Evolutionary conservation across 1,284 basidiomycete genomes (phyloP), one percentile per base, ranked within the genome.

Genomic region (Waitea zeae): DNA sequence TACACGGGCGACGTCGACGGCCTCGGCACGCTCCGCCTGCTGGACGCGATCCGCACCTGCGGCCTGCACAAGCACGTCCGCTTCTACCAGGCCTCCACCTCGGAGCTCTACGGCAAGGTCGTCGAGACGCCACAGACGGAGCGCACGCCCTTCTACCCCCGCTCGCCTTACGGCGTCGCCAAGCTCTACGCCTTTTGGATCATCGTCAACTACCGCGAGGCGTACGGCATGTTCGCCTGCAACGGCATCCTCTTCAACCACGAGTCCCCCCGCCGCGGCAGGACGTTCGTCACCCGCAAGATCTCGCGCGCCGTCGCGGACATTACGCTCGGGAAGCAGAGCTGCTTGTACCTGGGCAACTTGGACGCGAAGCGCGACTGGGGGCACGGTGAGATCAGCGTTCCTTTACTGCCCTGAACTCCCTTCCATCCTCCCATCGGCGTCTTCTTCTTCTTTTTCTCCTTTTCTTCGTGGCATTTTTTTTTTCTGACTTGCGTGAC

Each of bases 351-450:
- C 56, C 68, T 93, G 31, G 88, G 88, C 38, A 93, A 93, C 56
- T 47, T 93, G 39, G 87, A 90, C 52, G 83, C 88, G 4, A 70
- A 78, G 53, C 80, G 88, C 56, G 88, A 93, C 53, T 93, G 88
- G 88, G 88, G 88, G 46, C 88, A 93, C 54, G 86, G 81, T 81
- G n/a, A n/a, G n/a, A n/a, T n/a, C n/a, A n/a, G n/a, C n/a, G n/a
- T n/a, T n/a, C n/a, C n/a, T n/a, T n/a, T n/a, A n/a, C n/a, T n/a
- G n/a, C n/a, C n/a, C n/a, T n/a, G n/a, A n/a, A n/a, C n/a, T n/a
- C n/a, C n/a, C n/a, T n/a, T n/a, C n/a, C n/a, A n/a, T n/a, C n/a
- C n/a, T n/a, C n/a, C n/a, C n/a, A n/a, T n/a, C n/a, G n/a, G n/a
- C n/a, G n/a, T n/a, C n/a, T n/a, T n/a, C n/a, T n/a, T n/a, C n/a